These are phyloP conservation scores for Cytospora leucostoma DNA, from an alignment of 2,329 filamentous ascomycete species.

Conservation along the genomic window DNA sequence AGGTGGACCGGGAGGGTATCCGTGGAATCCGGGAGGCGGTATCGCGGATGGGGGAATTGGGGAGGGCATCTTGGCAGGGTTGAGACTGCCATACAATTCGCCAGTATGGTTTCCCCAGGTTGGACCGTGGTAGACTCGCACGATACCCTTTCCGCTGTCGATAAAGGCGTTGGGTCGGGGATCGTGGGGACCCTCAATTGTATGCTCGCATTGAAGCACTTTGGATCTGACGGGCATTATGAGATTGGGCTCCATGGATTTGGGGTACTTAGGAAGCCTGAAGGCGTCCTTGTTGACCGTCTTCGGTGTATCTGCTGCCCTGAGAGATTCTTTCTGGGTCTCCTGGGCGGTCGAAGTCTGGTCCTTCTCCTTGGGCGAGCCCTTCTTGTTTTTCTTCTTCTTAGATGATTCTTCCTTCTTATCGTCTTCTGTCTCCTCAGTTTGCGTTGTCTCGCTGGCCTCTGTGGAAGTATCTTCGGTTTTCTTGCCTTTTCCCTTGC, in stretches of 20 bases:
- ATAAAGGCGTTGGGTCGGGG: slow-evolving; percentile 62
- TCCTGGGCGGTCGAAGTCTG: slow-evolving; percentile 13
- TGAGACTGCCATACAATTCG: slow-evolving; percentile 42
- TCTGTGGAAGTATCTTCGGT: slow-evolving; percentile 15
- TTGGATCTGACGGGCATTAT: slow-evolving; percentile 51
- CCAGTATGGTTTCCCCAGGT: slow-evolving; percentile 54
- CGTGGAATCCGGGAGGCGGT: background rate
- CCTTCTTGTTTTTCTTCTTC: slow-evolving; percentile 18
- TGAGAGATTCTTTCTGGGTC: slow-evolving; percentile 8
- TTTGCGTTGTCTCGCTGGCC: slow-evolving; percentile 17
- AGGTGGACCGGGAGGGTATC: background rate
- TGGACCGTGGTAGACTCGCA: slow-evolving; percentile 60
- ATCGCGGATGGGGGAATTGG: slow-evolving; percentile 9
- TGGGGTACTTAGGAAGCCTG: slow-evolving; percentile 26
- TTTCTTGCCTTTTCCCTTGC: slow-evolving; percentile 27
- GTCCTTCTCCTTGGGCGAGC: slow-evolving; percentile 7
- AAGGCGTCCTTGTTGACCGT: slow-evolving; percentile 13
- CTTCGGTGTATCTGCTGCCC: slow-evolving; percentile 28
- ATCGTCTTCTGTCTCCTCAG: slow-evolving; percentile 16
- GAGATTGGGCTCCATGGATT: slow-evolving; percentile 42
- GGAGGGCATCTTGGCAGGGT: slow-evolving; percentile 13
- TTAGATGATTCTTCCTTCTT: slow-evolving; percentile 31
- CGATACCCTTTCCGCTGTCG: slow-evolving; percentile 52
- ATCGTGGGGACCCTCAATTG: slow-evolving; percentile 53
- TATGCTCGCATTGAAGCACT: slow-evolving; percentile 57